Percentiles rank a stretch among this genome's conserved stretches.
These are phyloP conservation scores for Pleodorina starrii DNA, from an alignment of 139 green algal species.

Conservation along the genomic window DNA sequence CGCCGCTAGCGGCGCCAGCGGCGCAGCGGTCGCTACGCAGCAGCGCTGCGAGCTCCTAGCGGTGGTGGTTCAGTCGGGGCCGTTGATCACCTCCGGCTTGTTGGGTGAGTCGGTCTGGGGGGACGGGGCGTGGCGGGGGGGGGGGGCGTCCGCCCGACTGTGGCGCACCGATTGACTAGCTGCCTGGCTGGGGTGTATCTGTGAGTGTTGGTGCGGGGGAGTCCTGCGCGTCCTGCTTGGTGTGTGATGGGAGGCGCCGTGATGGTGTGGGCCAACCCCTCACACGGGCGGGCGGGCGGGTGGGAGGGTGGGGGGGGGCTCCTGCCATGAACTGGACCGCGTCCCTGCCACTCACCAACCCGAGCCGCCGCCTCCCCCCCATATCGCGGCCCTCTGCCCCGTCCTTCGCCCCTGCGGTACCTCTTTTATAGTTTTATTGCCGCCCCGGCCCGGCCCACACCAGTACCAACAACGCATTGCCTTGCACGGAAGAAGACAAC, in stretches of 20 bases:
- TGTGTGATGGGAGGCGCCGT: not conserved
- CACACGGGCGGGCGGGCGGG: not conserved
- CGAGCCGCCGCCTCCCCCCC: not conserved
- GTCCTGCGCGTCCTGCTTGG: too few species aligned
- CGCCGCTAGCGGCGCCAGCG: not conserved
- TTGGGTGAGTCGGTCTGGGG: not conserved
- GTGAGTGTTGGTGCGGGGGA: not conserved
- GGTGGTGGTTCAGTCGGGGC: constrained; percentile 12
- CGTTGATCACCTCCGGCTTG: not conserved
- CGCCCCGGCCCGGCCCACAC: not conserved
- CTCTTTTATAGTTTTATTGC: not conserved
- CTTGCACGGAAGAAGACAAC: not conserved
- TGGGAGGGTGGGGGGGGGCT: not conserved
- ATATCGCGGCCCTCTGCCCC: not conserved
- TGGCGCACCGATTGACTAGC: too few species aligned
- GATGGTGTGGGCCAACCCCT: too few species aligned
- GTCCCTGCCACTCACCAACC: too few species aligned
- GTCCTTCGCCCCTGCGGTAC: too few species aligned
- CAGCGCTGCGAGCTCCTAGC: not conserved
- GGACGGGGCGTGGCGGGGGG: too few species aligned
- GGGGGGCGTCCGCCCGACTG: not conserved
- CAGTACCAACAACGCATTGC: not conserved
- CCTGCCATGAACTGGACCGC: too few species aligned
- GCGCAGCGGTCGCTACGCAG: not conserved
- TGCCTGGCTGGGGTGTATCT: not conserved